phyloP scores from a whole-genome alignment of 2,329 filamentous ascomycete genomes.

The Colletotrichum cordylinicola region DNA sequence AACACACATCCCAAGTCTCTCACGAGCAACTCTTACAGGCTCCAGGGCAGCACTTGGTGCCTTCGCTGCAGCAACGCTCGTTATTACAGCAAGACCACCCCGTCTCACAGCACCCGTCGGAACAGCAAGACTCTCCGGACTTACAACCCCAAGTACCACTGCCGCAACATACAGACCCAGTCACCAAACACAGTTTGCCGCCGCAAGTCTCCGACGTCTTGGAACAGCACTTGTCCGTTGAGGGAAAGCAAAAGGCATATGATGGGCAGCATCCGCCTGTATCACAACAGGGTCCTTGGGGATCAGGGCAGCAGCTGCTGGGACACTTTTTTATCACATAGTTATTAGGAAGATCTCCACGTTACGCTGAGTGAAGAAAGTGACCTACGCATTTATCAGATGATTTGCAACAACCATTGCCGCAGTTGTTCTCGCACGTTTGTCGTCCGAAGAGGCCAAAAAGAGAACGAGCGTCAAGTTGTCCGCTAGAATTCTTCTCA shows the following conservation, averaged over 20 bases:
- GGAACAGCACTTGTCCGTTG: not conserved
- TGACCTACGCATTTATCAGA: not conserved
- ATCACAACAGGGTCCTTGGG: not conserved
- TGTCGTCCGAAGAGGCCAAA: not conserved
- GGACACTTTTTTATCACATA: not conserved
- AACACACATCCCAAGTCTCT: no score
- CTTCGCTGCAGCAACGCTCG: not conserved
- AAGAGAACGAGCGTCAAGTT: not conserved
- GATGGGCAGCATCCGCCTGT: not conserved
- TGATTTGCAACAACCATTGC: not conserved
- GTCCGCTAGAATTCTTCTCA: not conserved
- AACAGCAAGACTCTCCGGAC: not conserved
- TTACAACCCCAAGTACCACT: not conserved
- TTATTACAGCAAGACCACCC: not conserved
- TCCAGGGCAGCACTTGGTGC: not conserved
- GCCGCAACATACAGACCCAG: not conserved
- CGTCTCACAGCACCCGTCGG: not conserved
- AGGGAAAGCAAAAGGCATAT: not conserved
- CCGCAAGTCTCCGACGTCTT: not conserved
- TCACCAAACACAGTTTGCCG: not conserved
- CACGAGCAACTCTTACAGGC: not conserved
- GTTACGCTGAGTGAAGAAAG: not conserved
- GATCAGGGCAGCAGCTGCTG: not conserved
- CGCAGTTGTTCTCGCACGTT: not conserved
- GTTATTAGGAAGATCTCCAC: not conserved